These are phyloP conservation scores for Boletales sp. DNA, from an alignment of 768 basidiomycete genomes.

Conservation along the genomic window DNA sequence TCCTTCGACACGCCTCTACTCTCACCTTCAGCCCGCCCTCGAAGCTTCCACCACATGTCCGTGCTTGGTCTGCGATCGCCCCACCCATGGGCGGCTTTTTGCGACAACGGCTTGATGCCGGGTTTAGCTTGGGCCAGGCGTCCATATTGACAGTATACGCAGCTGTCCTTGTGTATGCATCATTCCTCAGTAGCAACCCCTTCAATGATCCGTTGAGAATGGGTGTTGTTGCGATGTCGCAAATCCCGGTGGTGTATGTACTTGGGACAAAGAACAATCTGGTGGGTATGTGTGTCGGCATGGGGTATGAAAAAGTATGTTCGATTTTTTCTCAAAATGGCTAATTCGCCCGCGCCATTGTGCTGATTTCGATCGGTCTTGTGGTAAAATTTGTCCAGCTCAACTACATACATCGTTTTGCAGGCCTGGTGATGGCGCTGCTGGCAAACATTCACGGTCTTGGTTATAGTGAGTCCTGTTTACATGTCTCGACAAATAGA, in stretches of 20 bases:
- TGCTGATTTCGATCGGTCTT: neutral
- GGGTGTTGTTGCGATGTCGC: slow-evolving; percentile 39
- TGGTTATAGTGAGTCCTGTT: slow-evolving; percentile 34
- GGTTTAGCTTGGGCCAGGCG: slow-evolving; percentile 37
- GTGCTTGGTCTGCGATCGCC: slow-evolving; percentile 34
- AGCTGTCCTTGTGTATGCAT: slow-evolving; percentile 32
- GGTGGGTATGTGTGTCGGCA: slow-evolving; percentile 36
- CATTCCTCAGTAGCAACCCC: slow-evolving; percentile 33
- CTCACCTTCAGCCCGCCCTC: slow-evolving; percentile 8
- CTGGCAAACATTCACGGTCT: slow-evolving; percentile 40
- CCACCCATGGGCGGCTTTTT: slow-evolving; percentile 33
- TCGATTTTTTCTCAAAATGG: neutral
- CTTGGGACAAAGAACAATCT: slow-evolving; percentile 51
- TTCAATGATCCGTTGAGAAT: slow-evolving; percentile 32
- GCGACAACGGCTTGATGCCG: slow-evolving; percentile 30
- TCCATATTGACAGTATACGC: slow-evolving; percentile 36
- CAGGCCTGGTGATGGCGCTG: slow-evolving; percentile 41
- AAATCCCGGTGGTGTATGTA: slow-evolving; percentile 42
- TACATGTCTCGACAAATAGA: neutral
- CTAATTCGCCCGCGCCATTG: neutral
- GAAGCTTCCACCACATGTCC: slow-evolving; percentile 33
- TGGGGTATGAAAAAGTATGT: slow-evolving; percentile 47
- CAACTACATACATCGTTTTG: slow-evolving; percentile 55
- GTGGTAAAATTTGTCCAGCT: slow-evolving; percentile 29
- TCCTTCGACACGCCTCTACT: slow-evolving; percentile 15